Conservation (phyloP, 345 rosid species). For the Angophora floribunda region DNA sequence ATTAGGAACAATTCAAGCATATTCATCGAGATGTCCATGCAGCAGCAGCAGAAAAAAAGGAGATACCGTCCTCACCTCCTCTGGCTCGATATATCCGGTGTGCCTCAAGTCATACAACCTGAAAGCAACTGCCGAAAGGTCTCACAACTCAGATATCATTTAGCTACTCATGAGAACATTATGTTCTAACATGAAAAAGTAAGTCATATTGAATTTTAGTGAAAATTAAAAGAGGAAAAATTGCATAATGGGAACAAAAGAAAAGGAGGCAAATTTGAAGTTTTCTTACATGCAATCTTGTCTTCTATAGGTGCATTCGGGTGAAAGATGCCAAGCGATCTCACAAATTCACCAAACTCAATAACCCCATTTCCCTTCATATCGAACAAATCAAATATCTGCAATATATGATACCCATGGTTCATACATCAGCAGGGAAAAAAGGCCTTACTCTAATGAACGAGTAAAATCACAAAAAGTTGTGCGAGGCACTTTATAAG, state of each 20-base stretch:
- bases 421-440: not conserved
- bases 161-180: not conserved
- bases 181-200: not conserved
- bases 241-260: not conserved
- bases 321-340: conserved; percentile 56
- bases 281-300: conserved; percentile 41
- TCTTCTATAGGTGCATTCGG: conserved; percentile 38
- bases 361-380: conserved; percentile 49
- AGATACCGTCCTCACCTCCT: conserved; percentile 23
- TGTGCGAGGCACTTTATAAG: not conserved
- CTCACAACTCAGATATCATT: not conserved
- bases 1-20: not conserved
- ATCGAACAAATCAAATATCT: conserved; percentile 63
- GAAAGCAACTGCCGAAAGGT: conserved; percentile 44
- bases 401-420: not conserved
- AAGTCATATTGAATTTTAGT: not conserved
- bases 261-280: not conserved
- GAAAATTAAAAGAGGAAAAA: not conserved
- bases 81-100: conserved; percentile 52
- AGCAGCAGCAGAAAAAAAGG: not conserved
- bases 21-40: not conserved
- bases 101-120: conserved; percentile 44
- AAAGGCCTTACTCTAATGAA: not conserved
- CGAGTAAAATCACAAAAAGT: not conserved
- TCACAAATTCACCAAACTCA: conserved; percentile 67